Evolutionary conservation across 352 stramenopile species (phyloP), one percentile per base, ranked within the genome.

Genomic region (Phytopythium montanum): DNA sequence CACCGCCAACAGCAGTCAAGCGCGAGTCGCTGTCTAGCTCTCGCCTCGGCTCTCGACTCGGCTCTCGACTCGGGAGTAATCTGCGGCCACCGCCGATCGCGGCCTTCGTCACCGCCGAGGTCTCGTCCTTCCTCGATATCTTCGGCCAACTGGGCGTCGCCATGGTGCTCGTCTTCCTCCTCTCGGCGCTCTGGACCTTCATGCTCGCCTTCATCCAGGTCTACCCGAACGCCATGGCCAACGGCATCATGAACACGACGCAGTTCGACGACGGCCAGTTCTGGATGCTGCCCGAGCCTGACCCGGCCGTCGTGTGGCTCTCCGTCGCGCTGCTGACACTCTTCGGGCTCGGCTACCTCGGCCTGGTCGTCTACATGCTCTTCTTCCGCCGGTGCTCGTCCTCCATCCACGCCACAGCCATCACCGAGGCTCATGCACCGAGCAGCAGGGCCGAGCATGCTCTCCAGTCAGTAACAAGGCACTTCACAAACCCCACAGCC

Each of bases 251-350:
- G 39, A 51, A 59, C 38, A 51, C 36, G 18, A 28, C 50, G 3
- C 2, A 58, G 0, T 59, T 76, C 5, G 62, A 73, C 49, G 46
- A 54, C 23, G 61, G 69, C 26, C 62, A 67, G 26, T 74, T 76
- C 38, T 74, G 69, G 69, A 29, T 68, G 31, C 48, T 77, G 1
- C 51, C 60, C 1, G 50, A 62, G 14, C 39, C 54, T 3, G 54
- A 70, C 13, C 5, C 51, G 7, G 7, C 36, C 5, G 41, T 73
- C 21, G 50, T 57, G 16, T 29, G 63, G 3, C 9, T 59, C 3
- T 28, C 54, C 2, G 41, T 53, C 1, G 41, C 53, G 3, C 21
- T 60, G 5, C 25, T 60, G 26, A 13, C 42, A n/a, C 31, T 60
- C 5, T 60, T 60, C 28, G 54, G 39, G 8, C 3, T 49, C 23